Conservation (phyloP, 176 grass and related monocot genomes). For the Lolium perenne region DNA sequence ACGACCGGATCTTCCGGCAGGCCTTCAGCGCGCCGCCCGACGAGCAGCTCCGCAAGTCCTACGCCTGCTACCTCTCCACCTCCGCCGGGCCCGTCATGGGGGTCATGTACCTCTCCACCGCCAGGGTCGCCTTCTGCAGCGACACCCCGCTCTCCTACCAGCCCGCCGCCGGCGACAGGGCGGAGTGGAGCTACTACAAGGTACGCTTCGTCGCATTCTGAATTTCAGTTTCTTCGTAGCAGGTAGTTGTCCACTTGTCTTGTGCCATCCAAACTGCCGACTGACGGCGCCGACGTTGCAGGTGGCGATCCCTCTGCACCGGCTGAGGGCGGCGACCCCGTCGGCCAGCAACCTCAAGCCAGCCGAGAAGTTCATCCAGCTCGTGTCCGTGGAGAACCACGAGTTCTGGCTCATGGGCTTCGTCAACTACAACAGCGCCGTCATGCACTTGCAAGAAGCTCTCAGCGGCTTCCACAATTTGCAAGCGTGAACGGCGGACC, state of each 20-base stretch:
- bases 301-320: conserved; percentile 74
- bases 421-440: conserved; percentile 76
- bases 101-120: conserved; percentile 76
- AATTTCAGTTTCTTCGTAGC: neutral
- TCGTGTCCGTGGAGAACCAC: conserved; percentile 68
- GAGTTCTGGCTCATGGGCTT: conserved; percentile 94
- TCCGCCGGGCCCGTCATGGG: conserved; percentile 82
- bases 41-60: conserved; percentile 82
- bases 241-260: neutral
- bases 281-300: conserved; percentile 20
- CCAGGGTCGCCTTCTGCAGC: conserved; percentile 88
- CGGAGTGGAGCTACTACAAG: conserved; percentile 90
- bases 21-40: conserved; percentile 70
- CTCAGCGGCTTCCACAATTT: conserved; percentile 39
- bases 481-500: conserved; percentile 24
- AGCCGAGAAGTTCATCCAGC: conserved; percentile 82
- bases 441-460: conserved; percentile 63
- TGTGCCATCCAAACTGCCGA: too few species aligned
- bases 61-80: conserved; percentile 86
- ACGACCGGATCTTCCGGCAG: conserved; percentile 74
- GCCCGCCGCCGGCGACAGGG: conserved; percentile 39
- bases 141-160: conserved; percentile 71
- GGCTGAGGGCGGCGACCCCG: conserved; percentile 67
- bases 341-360: conserved; percentile 65
- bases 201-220: conserved; percentile 12